Base-by-base conservation (phyloP, 768 basidiomycete genomes). In the Lyophyllum decastes region DNA sequence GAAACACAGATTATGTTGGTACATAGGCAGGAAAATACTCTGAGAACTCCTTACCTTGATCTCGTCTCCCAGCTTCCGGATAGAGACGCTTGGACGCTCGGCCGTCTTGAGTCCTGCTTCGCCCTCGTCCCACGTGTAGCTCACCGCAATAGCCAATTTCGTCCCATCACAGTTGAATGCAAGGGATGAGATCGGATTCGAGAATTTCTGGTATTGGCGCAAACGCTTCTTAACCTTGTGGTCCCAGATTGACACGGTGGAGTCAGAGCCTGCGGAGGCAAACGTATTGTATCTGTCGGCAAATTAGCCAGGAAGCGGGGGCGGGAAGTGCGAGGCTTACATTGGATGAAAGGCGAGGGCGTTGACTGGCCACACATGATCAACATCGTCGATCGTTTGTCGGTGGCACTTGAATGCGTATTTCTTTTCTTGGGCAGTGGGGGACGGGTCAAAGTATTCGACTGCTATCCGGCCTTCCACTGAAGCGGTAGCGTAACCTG, bases 401-500 rank as follows among this genome's bases (percentile, higher is more conserved):
- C 96, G 83, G 67, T 99, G 96, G 61, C 95, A 97, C 70, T 97
- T 95, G 84, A 98, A 99, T 2, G 97, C 97, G 71, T 95, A 97
- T 75, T 95, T 87, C 72, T 80, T 82, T 24, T 89, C 87, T 71
- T 98, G 96, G 0, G 81, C 79, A 24, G 84, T 83, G 0, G 87
- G 80, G 3, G 83, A 84, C 1, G 92, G 86, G 61, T 98, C 93
- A 64, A 97, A 95, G 71, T 96, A 99, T 71, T 99, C 97, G 27
- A 98, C 95, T 0, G 95, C 94, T 57, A 98, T 97, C 22, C 97
- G 83, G 1, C 97, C 97, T 66, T 99, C 97, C 14, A 95, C 94
- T 0, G 93, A 95, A 0, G 90, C 92, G 0, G 89, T 93, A 11
- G 95, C 95, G 72, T 93, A 99, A 11, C 96, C 95, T 92, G 65